phyloP scores from a whole-genome alignment of 1,284 basidiomycete genomes.

The Fomitopsis palustris region DNA sequence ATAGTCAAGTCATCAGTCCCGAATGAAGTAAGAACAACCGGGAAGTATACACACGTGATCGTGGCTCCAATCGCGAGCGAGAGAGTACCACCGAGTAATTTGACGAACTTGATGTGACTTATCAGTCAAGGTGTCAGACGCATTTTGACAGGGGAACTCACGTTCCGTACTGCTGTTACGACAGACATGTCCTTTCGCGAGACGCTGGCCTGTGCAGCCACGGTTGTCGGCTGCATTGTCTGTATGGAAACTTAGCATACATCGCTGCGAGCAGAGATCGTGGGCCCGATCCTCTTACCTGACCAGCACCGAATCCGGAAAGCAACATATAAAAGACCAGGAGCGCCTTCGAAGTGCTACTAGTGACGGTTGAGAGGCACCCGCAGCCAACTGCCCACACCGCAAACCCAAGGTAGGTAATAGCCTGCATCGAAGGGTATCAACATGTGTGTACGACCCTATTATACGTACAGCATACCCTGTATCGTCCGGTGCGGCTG shows the following conservation, averaged over 20 bases:
- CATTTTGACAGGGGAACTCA: conserved; percentile 22
- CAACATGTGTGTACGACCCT: not conserved
- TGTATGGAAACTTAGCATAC: conserved; percentile 14
- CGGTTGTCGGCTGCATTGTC: conserved; percentile 61
- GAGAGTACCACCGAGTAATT: conserved; percentile 61
- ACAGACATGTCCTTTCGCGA: conserved; percentile 65
- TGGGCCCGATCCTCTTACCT: conserved; percentile 31
- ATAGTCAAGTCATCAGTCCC: not conserved
- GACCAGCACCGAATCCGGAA: conserved; percentile 66
- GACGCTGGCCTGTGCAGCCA: conserved; percentile 71
- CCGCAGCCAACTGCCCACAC: conserved; percentile 73
- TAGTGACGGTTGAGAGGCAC: conserved; percentile 58
- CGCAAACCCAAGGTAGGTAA: conserved; percentile 64
- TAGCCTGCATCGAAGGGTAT: conserved; percentile 35
- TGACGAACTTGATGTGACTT: conserved; percentile 49
- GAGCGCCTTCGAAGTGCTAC: conserved; percentile 43
- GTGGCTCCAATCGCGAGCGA: conserved; percentile 59
- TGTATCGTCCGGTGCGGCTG: conserved; percentile 63
- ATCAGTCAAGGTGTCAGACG: too few species aligned
- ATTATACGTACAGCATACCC: conserved; percentile 30
- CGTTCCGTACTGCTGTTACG: conserved; percentile 67
- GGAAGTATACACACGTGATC: conserved; percentile 38
- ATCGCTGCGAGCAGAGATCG: too few species aligned
- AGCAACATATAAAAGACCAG: conserved; percentile 68
- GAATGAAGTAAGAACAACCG: not conserved